phyloP scores from a whole-genome alignment of 179 eudicot genomes.

The Drosera spatulata region DNA sequence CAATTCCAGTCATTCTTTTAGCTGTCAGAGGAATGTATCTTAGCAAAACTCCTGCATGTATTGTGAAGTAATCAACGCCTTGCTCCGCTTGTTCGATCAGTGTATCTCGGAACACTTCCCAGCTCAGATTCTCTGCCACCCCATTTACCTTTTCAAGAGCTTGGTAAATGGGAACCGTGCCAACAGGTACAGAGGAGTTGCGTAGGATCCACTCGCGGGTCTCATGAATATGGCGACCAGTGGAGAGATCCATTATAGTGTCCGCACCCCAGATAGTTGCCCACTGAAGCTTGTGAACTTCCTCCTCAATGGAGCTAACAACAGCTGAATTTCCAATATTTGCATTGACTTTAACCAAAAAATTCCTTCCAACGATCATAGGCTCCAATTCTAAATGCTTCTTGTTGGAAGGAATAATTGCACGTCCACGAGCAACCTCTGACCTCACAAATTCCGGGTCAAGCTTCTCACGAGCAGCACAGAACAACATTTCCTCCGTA shows the following conservation, averaged over 20 bases:
- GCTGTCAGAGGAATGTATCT: conserved; percentile 95
- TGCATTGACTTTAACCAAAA: conserved; percentile 91
- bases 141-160: conserved; percentile 96
- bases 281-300: conserved; percentile 99
- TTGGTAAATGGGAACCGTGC: conserved; percentile 97
- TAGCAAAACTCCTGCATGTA: conserved; percentile 92
- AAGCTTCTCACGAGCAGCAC: conserved; percentile 93
- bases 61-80: conserved; percentile 97
- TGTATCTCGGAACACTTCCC: conserved; percentile 89
- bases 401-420: conserved; percentile 96
- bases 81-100: conserved; percentile 98
- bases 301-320: conserved; percentile 95
- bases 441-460: conserved; percentile 93
- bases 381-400: conserved; percentile 92
- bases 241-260: conserved; percentile 95
- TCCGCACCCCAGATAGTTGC: conserved; percentile 99
- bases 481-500: conserved; percentile 89
- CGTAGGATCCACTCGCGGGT: conserved; percentile 98
- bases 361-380: conserved; percentile 96
- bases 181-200: conserved; percentile 94
- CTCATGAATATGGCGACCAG: conserved; percentile 98
- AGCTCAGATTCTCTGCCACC: conserved; percentile 76
- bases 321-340: conserved; percentile 98
- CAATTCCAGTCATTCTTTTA: conserved; percentile 96
- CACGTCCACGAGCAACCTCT: conserved; percentile 98